These are phyloP conservation scores for Talaromyces stipitatus DNA, from an alignment of 495 filamentous ascomycete species.

Conservation along the genomic window DNA sequence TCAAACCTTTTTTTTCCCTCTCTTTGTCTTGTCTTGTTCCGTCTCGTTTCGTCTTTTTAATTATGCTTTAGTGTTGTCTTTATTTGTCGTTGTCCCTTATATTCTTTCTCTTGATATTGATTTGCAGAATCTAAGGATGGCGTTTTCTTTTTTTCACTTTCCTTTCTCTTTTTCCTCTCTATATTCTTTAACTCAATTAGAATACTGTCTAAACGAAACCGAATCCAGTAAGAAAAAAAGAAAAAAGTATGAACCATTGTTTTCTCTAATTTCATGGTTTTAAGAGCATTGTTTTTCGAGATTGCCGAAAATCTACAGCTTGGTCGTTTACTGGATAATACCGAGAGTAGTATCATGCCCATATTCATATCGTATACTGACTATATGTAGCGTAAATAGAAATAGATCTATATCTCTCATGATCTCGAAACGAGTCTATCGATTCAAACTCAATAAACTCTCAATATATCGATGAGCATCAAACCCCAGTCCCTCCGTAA, in stretches of 20 bases:
- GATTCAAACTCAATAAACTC: constrained; percentile 66
- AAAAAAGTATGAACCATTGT: not conserved
- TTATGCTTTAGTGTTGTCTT: not conserved
- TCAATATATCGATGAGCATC: constrained; percentile 86
- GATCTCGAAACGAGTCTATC: constrained; percentile 23
- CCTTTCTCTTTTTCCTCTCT: not conserved
- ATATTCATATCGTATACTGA: not conserved
- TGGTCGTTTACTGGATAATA: too few relatives aligned
- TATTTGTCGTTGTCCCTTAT: constrained; percentile 1
- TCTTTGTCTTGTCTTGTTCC: not conserved
- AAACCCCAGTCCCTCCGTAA: constrained; percentile 82
- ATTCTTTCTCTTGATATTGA: constrained; percentile 7
- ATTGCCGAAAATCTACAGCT: too few relatives aligned
- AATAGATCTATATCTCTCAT: not conserved
- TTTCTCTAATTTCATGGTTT: too few relatives aligned
- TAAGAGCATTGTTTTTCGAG: too few relatives aligned
- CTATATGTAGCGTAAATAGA: not conserved
- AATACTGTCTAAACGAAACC: not conserved
- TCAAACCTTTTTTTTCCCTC: not conserved
- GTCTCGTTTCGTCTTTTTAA: constrained; percentile 3
- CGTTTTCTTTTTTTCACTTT: not conserved
- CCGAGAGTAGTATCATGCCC: not conserved
- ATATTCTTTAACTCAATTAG: not conserved
- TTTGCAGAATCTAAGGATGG: constrained; percentile 9
- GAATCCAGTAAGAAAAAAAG: not conserved